A percentile compares a stretch with the other conserved stretches of the same genome.
phyloP scores from a whole-genome alignment of 2,329 filamentous ascomycete genomes.

The Verticillium nonalfalfae region DNA sequence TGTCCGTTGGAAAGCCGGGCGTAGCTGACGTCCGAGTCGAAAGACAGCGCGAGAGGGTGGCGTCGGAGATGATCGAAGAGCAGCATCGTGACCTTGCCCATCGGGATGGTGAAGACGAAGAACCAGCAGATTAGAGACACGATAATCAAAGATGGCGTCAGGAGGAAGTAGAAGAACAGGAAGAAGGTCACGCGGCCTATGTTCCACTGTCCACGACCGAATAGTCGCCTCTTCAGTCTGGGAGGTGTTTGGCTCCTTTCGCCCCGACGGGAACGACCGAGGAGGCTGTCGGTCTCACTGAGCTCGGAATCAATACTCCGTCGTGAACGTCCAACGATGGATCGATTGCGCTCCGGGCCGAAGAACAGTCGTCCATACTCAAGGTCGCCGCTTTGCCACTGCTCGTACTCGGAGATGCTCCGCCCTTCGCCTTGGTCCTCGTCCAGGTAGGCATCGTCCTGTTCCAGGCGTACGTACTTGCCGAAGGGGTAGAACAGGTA shows the following conservation, averaged over 20 bases:
- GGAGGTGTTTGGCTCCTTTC: constrained; percentile 33
- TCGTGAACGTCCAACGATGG: constrained; percentile 78
- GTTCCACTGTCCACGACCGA: constrained; percentile 94
- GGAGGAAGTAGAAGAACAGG: constrained; percentile 87
- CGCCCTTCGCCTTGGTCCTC: constrained; percentile 94
- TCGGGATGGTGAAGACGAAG: constrained; percentile 94
- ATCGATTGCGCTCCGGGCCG: constrained; percentile 70
- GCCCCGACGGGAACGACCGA: constrained; percentile 55
- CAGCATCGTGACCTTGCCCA: constrained; percentile 91
- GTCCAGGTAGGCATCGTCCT: constrained; percentile 88
- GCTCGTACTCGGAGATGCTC: constrained; percentile 97
- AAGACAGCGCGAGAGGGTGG: constrained; percentile 87
- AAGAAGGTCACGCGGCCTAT: constrained; percentile 94
- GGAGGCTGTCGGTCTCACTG: constrained; percentile 83
- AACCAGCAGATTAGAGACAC: constrained; percentile 92
- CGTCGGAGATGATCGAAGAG: constrained; percentile 87
- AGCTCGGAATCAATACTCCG: constrained; percentile 80
- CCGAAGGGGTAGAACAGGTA: constrained; percentile 97
- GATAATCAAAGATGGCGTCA: constrained; percentile 78
- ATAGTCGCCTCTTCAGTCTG: constrained; percentile 71
- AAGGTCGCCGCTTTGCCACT: constrained; percentile 96
- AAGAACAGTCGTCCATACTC: constrained; percentile 96
- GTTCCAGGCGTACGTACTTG: constrained; percentile 87
- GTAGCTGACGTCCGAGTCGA: constrained; percentile 78
- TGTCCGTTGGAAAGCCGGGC: constrained; percentile 65